phyloP scores from a whole-genome alignment of 2,329 filamentous ascomycete genomes.

The Epichloe uncinata region DNA sequence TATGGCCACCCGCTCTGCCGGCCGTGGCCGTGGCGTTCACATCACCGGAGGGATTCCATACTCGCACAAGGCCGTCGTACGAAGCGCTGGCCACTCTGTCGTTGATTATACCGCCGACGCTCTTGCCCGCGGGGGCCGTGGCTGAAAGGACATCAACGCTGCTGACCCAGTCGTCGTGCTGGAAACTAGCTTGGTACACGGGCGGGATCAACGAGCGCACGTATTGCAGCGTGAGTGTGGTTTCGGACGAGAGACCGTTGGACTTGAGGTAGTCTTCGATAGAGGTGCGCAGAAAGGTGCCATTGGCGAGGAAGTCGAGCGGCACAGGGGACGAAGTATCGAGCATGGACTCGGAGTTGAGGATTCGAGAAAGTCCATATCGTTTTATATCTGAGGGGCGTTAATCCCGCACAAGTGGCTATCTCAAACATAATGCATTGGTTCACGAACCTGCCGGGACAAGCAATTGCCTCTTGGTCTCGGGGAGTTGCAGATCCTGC shows the following conservation, averaged over 20 bases:
- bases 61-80: conserved; percentile 76
- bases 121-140: conserved; percentile 44
- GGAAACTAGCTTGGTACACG: conserved; percentile 77
- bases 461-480: conserved; percentile 47
- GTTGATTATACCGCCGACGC: conserved; percentile 21
- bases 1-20: conserved; percentile 57
- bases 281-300: conserved; percentile 76
- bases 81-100: conserved; percentile 73
- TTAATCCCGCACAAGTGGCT: not conserved
- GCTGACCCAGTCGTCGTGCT: conserved; percentile 96
- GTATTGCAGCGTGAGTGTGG: conserved; percentile 79
- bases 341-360: conserved; percentile 62
- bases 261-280: conserved; percentile 81
- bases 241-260: conserved; percentile 81
- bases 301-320: conserved; percentile 93
- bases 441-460: conserved; percentile 40
- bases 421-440: not conserved
- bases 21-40: conserved; percentile 64
- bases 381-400: conserved; percentile 45
- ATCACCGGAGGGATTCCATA: conserved; percentile 86
- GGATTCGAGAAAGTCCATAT: conserved; percentile 56
- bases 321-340: conserved; percentile 53
- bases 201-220: conserved; percentile 85
- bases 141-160: conserved; percentile 67
- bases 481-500: conserved; percentile 47